Conservation (phyloP, 1,284 basidiomycete genomes). For the Ceratobasidium sp. region DNA sequence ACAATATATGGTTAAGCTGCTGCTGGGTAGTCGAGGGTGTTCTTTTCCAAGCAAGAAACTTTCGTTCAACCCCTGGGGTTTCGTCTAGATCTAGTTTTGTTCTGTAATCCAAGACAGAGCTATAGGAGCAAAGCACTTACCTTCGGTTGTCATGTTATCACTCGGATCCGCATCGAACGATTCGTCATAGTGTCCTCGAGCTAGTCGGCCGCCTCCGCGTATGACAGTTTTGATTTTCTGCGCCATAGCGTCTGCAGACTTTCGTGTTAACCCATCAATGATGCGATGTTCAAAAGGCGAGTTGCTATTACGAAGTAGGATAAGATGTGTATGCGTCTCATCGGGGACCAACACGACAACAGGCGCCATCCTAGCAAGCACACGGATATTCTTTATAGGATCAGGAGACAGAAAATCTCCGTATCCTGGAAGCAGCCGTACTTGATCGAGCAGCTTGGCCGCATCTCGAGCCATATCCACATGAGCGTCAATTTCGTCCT, state of each 20-base stretch:
- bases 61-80: not conserved
- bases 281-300: not conserved
- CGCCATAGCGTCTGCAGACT: not conserved
- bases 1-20: not conserved
- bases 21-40: not conserved
- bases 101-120: not conserved
- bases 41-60: not conserved
- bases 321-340: conserved; percentile 1
- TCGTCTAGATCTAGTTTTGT: not conserved
- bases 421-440: conserved; percentile 2
- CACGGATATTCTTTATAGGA: conserved; percentile 2
- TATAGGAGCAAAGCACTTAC: not conserved
- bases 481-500: conserved; percentile 9
- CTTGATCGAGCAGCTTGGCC: not conserved
- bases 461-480: conserved; percentile 1
- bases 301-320: not conserved
- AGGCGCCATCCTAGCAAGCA: not conserved
- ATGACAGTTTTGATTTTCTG: not conserved
- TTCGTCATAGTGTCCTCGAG: not conserved
- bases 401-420: conserved; percentile 18
- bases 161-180: not conserved
- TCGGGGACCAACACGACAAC: conserved; percentile 21
- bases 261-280: not conserved
- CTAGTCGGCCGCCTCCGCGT: not conserved
- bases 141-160: not conserved